These are phyloP conservation scores for Grosmannia clavigera DNA, from an alignment of 2,329 filamentous ascomycete genomes.

Conservation along the genomic window DNA sequence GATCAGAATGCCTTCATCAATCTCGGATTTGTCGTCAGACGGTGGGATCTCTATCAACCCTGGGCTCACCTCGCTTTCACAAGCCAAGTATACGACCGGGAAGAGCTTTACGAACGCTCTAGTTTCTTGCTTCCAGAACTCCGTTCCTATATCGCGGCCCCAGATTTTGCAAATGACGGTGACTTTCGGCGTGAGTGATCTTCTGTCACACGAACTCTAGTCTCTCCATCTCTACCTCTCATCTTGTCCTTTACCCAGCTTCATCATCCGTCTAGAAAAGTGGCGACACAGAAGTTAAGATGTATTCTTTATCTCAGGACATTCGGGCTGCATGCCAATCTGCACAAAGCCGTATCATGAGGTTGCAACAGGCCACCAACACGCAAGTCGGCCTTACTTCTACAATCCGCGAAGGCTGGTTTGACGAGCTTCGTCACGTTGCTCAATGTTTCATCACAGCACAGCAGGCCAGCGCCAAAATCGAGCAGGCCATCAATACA, in stretches of 20 bases:
- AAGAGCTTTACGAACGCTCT: neutral
- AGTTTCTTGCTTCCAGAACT: neutral
- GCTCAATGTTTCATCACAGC: slow-evolving; percentile 13
- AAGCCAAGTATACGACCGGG: neutral
- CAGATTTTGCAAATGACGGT: neutral
- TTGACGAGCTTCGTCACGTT: slow-evolving; percentile 8
- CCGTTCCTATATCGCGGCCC: neutral
- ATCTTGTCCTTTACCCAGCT: neutral
- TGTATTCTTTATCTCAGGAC: neutral
- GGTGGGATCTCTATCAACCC: neutral
- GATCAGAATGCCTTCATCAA: neutral
- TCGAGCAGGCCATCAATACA: slow-evolving; percentile 8
- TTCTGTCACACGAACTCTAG: neutral
- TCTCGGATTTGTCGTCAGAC: neutral
- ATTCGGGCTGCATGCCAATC: slow-evolving; percentile 11
- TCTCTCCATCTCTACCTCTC: neutral
- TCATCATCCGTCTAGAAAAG: no score
- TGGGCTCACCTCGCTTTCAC: neutral
- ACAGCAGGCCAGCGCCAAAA: slow-evolving; percentile 7
- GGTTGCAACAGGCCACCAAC: slow-evolving; percentile 12
- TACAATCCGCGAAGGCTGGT: slow-evolving; percentile 7
- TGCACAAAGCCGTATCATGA: slow-evolving; percentile 12
- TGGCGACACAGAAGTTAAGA: no score
- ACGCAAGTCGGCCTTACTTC: slow-evolving; percentile 11
- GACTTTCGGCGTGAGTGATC: neutral